Evolutionary conservation across 768 basidiomycete genomes (phyloP), one percentile per base, ranked within the genome.

Genomic region (Podaxis rugospora): DNA sequence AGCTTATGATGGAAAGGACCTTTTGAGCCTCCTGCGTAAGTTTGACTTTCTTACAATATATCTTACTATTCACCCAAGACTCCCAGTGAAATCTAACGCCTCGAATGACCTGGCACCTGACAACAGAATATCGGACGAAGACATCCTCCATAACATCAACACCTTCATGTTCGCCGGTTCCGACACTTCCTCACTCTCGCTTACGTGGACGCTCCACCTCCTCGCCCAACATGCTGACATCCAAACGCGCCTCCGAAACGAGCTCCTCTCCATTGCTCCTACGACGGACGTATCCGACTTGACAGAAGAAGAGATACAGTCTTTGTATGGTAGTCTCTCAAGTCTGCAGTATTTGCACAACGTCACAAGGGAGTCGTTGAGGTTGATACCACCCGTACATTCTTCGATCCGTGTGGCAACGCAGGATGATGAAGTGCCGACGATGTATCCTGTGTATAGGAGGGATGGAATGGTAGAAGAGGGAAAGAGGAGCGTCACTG

Each of bases 81-180:
- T 54, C 53, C 10, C 63, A 96, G 95, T 96, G 55, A 90, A 89
- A 73, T 90, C 93, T 2, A 96, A 95, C 70, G 68, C 85, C 61
- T 85, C 91, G 1, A 82, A 77, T 0, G 90, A 93, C 62, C 75
- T 92, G 14, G 79, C 85, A 35, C 76, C 77, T 0, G 86, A 89
- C 52, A 84, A 89, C 63, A 83, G 87, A 37, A 86, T 96, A 65
- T 89, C 93, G 0, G 95, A 97, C 68, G 86, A 89, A 32, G 95
- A 96, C 67, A 87, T 95, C 54, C 78, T 94, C 10, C 78, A 92
- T 67, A 93, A 87, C 62, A 87, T 95, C 72, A 92, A 90, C 66
- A 94, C 93, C 0, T 90, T 95, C 71, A 85, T 94, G 80, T 93
- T 94, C 69, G 92, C 90, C 21, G 94, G 94, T 3, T 92, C 93